Conservation (phyloP, 257 asterid genomes). For the Solanum phureja region DNA sequence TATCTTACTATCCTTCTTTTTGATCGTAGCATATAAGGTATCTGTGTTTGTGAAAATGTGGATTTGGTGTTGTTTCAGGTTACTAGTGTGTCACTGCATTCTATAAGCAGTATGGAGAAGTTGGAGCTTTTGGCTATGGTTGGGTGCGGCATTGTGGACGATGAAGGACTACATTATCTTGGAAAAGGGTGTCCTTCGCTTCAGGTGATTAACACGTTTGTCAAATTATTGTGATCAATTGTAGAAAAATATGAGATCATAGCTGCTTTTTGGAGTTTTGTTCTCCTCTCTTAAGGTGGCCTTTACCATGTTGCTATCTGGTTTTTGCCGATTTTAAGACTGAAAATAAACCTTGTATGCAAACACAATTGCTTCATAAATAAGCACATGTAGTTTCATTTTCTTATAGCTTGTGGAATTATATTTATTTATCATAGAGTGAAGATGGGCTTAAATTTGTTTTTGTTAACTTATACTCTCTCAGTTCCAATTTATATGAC, state of each 20-base stretch:
- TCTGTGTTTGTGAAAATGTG: neutral
- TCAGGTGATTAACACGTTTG: constrained; percentile 27
- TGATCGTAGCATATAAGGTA: no score
- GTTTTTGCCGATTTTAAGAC: neutral
- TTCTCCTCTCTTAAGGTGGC: neutral
- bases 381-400: neutral
- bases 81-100: constrained; percentile 38
- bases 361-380: neutral
- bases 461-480: neutral
- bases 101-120: constrained; percentile 48
- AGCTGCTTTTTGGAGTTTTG: neutral
- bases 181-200: constrained; percentile 58
- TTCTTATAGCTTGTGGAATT: neutral
- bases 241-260: neutral
- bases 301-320: neutral
- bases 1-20: neutral
- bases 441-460: neutral
- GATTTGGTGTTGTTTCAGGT: constrained; percentile 29
- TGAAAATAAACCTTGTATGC: neutral
- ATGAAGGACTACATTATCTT: constrained; percentile 40
- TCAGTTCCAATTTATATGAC: neutral
- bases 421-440: neutral
- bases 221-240: neutral
- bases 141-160: constrained; percentile 51
- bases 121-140: constrained; percentile 52